Conservation (phyloP, 257 asterid species). For the Solanum peruvianum region DNA sequence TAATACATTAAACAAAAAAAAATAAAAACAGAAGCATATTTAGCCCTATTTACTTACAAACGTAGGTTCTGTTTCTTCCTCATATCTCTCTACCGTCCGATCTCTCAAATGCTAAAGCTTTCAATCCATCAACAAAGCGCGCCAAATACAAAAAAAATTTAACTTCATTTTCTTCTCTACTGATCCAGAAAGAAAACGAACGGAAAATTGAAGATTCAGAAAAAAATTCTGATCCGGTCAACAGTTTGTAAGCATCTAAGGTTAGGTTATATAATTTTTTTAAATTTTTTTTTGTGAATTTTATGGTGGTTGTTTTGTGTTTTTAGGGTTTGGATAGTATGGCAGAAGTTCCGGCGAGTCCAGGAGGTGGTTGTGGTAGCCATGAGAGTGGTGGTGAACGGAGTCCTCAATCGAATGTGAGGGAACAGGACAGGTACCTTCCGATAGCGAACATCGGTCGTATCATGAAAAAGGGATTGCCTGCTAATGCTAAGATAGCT, state of each 20-base stretch:
- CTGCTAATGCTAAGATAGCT: slow-evolving; percentile 58
- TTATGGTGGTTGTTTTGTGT: neutral
- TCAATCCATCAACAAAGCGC: neutral
- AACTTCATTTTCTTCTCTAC: neutral
- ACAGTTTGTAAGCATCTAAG: neutral
- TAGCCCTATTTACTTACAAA: neutral
- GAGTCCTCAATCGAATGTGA: slow-evolving; percentile 53
- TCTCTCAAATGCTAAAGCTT: neutral
- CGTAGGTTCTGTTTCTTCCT: neutral
- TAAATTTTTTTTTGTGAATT: neutral
- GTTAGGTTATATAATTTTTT: neutral
- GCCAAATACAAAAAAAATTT: neutral
- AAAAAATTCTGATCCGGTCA: neutral
- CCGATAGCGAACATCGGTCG: slow-evolving; percentile 70
- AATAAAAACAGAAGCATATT: neutral
- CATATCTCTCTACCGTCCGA: neutral
- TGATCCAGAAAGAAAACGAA: neutral
- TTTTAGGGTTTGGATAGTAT: slow-evolving; percentile 28
- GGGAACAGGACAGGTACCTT: slow-evolving; percentile 63
- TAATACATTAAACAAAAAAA: neutral
- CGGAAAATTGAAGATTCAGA: neutral
- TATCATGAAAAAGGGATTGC: slow-evolving; percentile 68
- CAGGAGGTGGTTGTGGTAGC: slow-evolving; percentile 34
- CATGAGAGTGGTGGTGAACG: slow-evolving; percentile 51
- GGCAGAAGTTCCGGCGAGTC: slow-evolving; percentile 34